Conservation (phyloP, 176 grass and related monocot species). For the Musa schizocarpa region DNA sequence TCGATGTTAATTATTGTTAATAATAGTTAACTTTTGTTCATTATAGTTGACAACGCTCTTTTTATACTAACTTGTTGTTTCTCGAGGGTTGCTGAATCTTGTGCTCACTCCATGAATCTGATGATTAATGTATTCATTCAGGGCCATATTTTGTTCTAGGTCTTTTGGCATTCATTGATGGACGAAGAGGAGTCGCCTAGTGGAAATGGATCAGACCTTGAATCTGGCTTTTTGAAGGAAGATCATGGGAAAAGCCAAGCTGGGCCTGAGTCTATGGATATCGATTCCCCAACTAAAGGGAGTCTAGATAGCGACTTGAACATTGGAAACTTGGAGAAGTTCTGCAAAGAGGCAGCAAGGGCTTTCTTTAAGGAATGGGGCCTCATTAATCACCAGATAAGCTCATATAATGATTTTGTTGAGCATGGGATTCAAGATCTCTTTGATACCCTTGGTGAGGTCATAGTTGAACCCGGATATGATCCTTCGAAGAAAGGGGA, state of each 20-base stretch:
- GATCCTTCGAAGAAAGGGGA: slow-evolving; percentile 72
- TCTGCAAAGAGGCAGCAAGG: slow-evolving; percentile 67
- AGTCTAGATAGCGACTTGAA: slow-evolving; percentile 31
- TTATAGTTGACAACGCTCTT: too few species aligned
- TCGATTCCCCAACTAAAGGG: background rate
- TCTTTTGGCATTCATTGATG: slow-evolving; percentile 24
- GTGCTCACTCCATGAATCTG: background rate
- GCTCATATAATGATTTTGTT: slow-evolving; percentile 76
- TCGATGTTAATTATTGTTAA: too few species aligned
- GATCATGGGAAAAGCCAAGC: slow-evolving; percentile 17
- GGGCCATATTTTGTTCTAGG: background rate
- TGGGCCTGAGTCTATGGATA: slow-evolving; percentile 28
- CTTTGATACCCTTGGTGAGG: slow-evolving; percentile 68
- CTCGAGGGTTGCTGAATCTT: background rate
- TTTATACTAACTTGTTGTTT: too few species aligned
- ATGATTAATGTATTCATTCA: background rate
- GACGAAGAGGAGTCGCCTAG: slow-evolving; percentile 18
- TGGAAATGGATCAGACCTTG: slow-evolving; percentile 19
- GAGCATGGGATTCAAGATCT: slow-evolving; percentile 70
- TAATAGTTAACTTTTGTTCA: too few species aligned
- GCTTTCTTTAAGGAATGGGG: slow-evolving; percentile 69
- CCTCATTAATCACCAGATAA: slow-evolving; percentile 79
- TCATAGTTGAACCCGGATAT: slow-evolving; percentile 66
- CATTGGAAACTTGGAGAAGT: slow-evolving; percentile 54
- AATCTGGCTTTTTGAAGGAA: slow-evolving; percentile 28